Evolutionary conservation across 2,329 filamentous ascomycete genomes (phyloP).

Genomic region (Neodidymelliopsis sp.): DNA sequence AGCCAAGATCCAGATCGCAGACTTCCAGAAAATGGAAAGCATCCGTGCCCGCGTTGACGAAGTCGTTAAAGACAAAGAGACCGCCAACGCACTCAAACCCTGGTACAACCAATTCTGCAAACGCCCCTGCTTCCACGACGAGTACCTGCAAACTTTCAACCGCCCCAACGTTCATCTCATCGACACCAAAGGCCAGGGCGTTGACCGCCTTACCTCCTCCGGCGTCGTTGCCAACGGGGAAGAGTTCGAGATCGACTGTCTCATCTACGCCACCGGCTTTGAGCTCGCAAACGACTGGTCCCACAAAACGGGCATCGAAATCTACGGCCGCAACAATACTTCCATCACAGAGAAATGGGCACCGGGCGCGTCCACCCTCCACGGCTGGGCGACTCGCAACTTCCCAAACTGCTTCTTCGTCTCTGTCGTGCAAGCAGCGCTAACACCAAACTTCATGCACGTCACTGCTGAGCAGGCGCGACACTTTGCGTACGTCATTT

Average conservation of each 20-base stretch:
- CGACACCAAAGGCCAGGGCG: slow-evolving; percentile 64
- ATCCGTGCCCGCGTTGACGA: slow-evolving; percentile 58
- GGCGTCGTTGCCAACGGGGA: slow-evolving; percentile 58
- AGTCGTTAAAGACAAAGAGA: slow-evolving; percentile 61
- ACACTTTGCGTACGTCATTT: slow-evolving; percentile 58
- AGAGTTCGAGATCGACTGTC: slow-evolving; percentile 58
- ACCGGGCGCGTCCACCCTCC: slow-evolving; percentile 59
- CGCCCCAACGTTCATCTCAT: slow-evolving; percentile 64
- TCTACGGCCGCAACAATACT: slow-evolving; percentile 55
- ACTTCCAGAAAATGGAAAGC: slow-evolving; percentile 52
- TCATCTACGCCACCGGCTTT: slow-evolving; percentile 59
- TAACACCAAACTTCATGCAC: slow-evolving; percentile 39
- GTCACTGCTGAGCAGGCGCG: slow-evolving; percentile 36
- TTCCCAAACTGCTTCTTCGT: slow-evolving; percentile 66
- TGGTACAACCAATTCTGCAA: slow-evolving; percentile 72
- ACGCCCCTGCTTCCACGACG: slow-evolving; percentile 67
- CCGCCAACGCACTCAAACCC: slow-evolving; percentile 62
- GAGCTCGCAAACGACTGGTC: slow-evolving; percentile 41
- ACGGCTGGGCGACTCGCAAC: slow-evolving; percentile 57
- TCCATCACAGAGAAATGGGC: slow-evolving; percentile 58
- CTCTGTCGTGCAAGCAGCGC: slow-evolving; percentile 26
- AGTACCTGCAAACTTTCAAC: slow-evolving; percentile 68
- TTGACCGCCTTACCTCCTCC: slow-evolving; percentile 48
- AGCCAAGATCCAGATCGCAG: slow-evolving; percentile 29
- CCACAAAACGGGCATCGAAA: slow-evolving; percentile 45